Evolutionary conservation across 257 asterid species (phyloP), one percentile per base, ranked within the genome.

Genomic region (Phtheirospermum japonicum): DNA sequence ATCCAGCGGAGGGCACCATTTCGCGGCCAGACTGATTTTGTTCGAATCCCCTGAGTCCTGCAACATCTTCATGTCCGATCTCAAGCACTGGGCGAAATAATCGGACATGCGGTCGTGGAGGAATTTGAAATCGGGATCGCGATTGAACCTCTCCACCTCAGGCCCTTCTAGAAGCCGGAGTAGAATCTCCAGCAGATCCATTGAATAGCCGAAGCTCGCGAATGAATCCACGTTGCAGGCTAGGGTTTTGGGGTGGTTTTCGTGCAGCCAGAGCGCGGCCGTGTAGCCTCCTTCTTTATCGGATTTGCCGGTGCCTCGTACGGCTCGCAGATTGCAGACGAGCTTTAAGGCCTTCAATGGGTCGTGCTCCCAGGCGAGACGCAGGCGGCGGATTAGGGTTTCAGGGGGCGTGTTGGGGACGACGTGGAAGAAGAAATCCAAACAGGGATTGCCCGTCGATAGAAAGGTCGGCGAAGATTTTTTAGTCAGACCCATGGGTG

Each of bases 401-500:
- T 71, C 66, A 1, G 75, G 33, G 8, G 77, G 79, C 3, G 84
- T 79, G 48, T 81, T 57, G 20, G 89, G 89, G 0, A 82, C 89
- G 2, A 86, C 81, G 23, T 83, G 90, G 64, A 83, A 85, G 77
- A 85, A 85, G 64, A 85, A 81, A 55, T 84, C 92, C 57, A 84
- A 58, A 54, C 87, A 80, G 0, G 85, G 81, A 3, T 82, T 80
- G 0, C 78, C 77, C 9, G 82, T 40, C n/a, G 89, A 72, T 14
- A 71, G 59, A 43, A 67, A 85, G 3, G 88, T 82, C 8, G 78
- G 67, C 0, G 94, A 82, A 16, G 0, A 2, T 65, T 84, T 77
- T 7, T 77, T 77, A 17, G 92, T 77, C 42, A 51, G 14, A 0
- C 82, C 83, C 78, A 70, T 69, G 11, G 65, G 71, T 3, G 75